phyloP scores from a whole-genome alignment of 495 filamentous ascomycete species.

The Xylaria intraflava region DNA sequence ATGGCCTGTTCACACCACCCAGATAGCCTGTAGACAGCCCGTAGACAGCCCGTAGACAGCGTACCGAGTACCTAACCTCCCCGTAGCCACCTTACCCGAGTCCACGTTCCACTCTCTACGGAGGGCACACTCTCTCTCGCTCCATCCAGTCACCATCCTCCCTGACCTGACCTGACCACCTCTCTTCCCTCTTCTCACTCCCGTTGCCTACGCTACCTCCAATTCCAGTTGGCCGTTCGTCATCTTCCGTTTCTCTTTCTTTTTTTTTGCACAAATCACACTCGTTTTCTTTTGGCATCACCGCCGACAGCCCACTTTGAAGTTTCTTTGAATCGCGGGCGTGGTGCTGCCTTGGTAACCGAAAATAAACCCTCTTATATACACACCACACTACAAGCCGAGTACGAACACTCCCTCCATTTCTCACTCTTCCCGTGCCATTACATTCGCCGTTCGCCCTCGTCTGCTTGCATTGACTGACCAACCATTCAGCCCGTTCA shows the following conservation, averaged over 20 bases:
- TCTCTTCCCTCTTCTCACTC: neutral
- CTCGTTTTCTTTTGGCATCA: neutral
- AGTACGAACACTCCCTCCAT: neutral
- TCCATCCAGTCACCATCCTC: neutral
- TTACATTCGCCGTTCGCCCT: neutral
- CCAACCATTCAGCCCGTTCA: neutral
- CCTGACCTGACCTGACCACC: neutral
- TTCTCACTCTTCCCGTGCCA: neutral
- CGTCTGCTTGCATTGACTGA: neutral
- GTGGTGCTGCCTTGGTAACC: constrained; percentile 1
- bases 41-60: no score
- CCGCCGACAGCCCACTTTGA: neutral
- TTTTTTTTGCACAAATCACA: constrained; percentile 1
- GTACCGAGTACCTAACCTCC: no score
- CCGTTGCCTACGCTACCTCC: neutral
- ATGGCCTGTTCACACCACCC: no score
- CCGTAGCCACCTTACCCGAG: no score
- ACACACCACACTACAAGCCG: neutral
- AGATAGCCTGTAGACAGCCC: no score
- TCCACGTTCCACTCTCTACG: no score
- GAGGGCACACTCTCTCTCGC: neutral
- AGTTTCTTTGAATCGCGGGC: neutral
- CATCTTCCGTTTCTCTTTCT: neutral
- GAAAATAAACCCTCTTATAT: neutral
- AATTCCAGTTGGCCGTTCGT: neutral